Percentiles rank a stretch among this genome's conserved stretches.
Conservation (phyloP, 2,329 filamentous ascomycete species). For the Davidsoniella neocaledoniae region DNA sequence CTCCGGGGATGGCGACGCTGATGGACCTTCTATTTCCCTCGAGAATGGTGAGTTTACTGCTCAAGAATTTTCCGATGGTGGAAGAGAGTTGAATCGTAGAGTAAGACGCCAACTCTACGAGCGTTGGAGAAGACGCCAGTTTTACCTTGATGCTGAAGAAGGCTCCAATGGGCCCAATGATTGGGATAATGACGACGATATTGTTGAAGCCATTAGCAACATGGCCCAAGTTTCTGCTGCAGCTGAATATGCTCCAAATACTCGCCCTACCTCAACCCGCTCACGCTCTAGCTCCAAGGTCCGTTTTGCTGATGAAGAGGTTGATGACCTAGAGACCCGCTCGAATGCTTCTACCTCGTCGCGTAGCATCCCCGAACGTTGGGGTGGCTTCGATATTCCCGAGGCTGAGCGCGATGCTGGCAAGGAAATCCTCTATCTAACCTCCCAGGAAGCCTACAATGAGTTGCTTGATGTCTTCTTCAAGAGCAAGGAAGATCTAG, state of each 20-base stretch:
- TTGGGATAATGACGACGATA: slow-evolving; percentile 45
- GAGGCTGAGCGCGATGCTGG: slow-evolving; percentile 69
- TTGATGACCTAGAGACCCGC: slow-evolving; percentile 44
- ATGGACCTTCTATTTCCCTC: not conserved
- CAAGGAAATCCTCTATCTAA: slow-evolving; percentile 77
- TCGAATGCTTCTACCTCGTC: slow-evolving; percentile 62
- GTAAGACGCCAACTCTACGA: slow-evolving; percentile 43
- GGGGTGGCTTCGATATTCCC: slow-evolving; percentile 66
- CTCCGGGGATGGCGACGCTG: not conserved
- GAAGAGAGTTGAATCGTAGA: not conserved
- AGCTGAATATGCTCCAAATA: slow-evolving; percentile 19
- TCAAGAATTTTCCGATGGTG: not conserved
- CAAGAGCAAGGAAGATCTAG: slow-evolving; percentile 59
- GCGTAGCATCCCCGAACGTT: slow-evolving; percentile 53
- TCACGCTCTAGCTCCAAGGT: slow-evolving; percentile 68
- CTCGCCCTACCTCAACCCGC: slow-evolving; percentile 27
- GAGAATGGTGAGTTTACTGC: not conserved
- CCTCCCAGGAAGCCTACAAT: slow-evolving; percentile 84
- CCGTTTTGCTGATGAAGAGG: slow-evolving; percentile 54
- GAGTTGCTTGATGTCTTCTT: slow-evolving; percentile 82
- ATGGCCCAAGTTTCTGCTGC: slow-evolving; percentile 13
- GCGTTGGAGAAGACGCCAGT: slow-evolving; percentile 59
- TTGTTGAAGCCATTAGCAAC: slow-evolving; percentile 26
- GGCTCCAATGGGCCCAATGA: slow-evolving; percentile 44
- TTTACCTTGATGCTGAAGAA: slow-evolving; percentile 77